phyloP scores from a whole-genome alignment of 345 rosid species.

The Microcos paniculata region DNA sequence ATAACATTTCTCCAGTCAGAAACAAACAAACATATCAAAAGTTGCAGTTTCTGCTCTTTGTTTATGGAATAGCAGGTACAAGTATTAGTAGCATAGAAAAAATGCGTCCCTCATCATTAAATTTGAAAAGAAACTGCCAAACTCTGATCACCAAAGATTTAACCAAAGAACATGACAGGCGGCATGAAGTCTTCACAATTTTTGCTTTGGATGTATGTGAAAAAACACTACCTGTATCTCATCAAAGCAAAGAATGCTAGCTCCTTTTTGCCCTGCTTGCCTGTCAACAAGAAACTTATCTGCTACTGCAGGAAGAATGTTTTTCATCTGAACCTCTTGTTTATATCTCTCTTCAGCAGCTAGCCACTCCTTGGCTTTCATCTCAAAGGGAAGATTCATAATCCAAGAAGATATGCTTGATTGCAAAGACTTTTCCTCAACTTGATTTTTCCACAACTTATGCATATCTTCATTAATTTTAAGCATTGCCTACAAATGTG shows the following conservation, averaged over 20 bases:
- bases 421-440: conserved; percentile 53
- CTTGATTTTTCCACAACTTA: conserved; percentile 81
- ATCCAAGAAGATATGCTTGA: conserved; percentile 77
- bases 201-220: not conserved
- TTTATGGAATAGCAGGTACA: not conserved
- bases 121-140: not conserved
- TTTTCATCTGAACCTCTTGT: conserved; percentile 74
- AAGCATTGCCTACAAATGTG: conserved; percentile 71
- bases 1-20: not conserved
- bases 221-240: conserved; percentile 73
- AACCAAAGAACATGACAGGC: not conserved
- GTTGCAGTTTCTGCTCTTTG: not conserved
- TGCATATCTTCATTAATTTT: conserved; percentile 89
- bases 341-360: conserved; percentile 88
- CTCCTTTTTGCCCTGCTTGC: conserved; percentile 61
- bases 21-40: not conserved
- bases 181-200: not conserved
- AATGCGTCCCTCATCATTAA: no score
- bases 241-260: conserved; percentile 88
- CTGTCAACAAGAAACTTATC: conserved; percentile 72
- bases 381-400: conserved; percentile 80
- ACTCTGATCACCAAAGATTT: not conserved
- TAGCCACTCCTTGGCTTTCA: conserved; percentile 83
- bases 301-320: conserved; percentile 90
- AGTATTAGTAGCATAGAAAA: no score